phyloP scores from a whole-genome alignment of 257 asterid genomes.

The Solanum piurae region DNA sequence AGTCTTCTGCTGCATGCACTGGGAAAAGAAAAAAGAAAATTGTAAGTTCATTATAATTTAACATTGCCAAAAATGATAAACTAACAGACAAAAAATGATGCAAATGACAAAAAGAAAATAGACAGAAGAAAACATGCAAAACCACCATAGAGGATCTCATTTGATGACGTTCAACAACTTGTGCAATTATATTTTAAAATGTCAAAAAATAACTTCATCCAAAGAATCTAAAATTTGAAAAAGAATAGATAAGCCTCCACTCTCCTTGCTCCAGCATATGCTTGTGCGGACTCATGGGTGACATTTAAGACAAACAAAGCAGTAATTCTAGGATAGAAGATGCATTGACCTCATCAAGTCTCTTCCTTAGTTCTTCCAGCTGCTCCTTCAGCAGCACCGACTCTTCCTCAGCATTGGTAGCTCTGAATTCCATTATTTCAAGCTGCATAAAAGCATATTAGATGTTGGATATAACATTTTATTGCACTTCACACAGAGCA shows the following conservation, averaged over 20 bases:
- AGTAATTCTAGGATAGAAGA: background rate
- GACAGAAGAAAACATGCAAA: background rate
- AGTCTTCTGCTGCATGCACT: conserved; percentile 69
- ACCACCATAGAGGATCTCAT: background rate
- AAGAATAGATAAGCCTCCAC: background rate
- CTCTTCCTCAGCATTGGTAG: conserved; percentile 77
- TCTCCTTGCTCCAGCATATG: background rate
- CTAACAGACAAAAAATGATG: background rate
- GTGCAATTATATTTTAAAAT: background rate
- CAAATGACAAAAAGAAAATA: background rate
- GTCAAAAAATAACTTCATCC: background rate
- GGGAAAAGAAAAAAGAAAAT: conserved; percentile 12
- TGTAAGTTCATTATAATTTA: conserved; percentile 8
- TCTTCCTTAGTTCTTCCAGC: conserved; percentile 50
- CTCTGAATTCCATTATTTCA: conserved; percentile 79
- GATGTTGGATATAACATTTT: conserved; percentile 3
- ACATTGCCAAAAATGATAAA: background rate
- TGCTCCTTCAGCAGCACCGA: conserved; percentile 53
- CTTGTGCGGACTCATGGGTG: background rate
- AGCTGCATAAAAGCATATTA: conserved; percentile 36
- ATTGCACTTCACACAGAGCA: background rate
- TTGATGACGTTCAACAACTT: background rate
- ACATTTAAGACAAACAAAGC: background rate
- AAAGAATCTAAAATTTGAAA: background rate
- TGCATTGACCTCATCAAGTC: conserved; percentile 50